Conservation (phyloP, 2,329 filamentous ascomycete species). For the Aspergillus ruber region DNA sequence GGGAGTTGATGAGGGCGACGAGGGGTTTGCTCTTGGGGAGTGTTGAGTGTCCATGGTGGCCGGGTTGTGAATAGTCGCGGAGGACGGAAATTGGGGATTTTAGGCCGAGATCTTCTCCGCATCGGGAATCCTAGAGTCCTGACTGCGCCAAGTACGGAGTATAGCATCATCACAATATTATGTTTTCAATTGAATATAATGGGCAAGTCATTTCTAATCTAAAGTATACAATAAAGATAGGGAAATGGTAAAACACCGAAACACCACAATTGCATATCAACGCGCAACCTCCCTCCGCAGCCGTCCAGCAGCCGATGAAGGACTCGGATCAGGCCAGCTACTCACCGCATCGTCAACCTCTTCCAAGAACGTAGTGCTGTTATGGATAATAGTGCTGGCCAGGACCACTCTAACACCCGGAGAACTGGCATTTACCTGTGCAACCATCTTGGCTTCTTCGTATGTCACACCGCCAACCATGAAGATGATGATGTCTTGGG, state of each 20-base stretch:
- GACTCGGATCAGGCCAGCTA: slow-evolving; percentile 69
- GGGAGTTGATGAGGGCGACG: slow-evolving; percentile 17
- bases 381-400: slow-evolving; percentile 82
- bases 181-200: no score
- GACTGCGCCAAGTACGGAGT: background rate
- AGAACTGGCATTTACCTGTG: slow-evolving; percentile 85
- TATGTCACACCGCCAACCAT: slow-evolving; percentile 91
- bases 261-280: slow-evolving; percentile 20
- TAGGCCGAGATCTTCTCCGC: slow-evolving; percentile 15
- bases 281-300: slow-evolving; percentile 56
- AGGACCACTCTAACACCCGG: slow-evolving; percentile 85
- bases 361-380: slow-evolving; percentile 79
- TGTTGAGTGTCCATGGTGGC: slow-evolving; percentile 19
- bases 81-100: background rate
- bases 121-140: slow-evolving; percentile 5
- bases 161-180: background rate
- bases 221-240: background rate
- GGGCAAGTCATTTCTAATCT: background rate
- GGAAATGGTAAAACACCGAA: slow-evolving; percentile 2
- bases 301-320: slow-evolving; percentile 55
- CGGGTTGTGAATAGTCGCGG: background rate
- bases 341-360: slow-evolving; percentile 85
- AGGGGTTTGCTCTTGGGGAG: slow-evolving; percentile 15
- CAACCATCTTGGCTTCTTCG: slow-evolving; percentile 92
- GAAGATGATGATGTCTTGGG: slow-evolving; percentile 92